These are phyloP conservation scores for Diospyros lotus DNA, from an alignment of 148 eudicot genomes.

Conservation along the genomic window DNA sequence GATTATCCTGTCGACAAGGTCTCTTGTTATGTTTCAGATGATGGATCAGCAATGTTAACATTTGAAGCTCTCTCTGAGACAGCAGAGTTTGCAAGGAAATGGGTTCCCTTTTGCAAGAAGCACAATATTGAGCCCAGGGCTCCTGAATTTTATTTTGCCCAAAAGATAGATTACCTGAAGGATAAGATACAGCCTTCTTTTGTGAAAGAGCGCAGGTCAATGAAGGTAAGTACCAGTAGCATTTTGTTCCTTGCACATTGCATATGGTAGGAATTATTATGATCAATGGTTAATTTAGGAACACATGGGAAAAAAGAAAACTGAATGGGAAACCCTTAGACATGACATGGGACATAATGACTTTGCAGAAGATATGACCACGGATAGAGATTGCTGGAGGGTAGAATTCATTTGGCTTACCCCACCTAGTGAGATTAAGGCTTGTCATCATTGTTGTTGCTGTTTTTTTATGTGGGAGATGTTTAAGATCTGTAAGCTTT, in stretches of 20 bases:
- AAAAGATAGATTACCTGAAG: conserved; percentile 90
- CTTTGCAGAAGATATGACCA: too few species aligned
- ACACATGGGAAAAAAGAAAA: too few species aligned
- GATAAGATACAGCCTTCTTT: conserved; percentile 96
- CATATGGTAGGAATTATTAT: too few species aligned
- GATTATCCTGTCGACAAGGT: conserved; percentile 98
- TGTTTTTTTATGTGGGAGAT: too few species aligned
- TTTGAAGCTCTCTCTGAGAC: conserved; percentile 93
- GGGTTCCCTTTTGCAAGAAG: conserved; percentile 98
- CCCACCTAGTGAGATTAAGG: too few species aligned
- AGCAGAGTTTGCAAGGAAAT: conserved; percentile 89
- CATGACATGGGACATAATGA: too few species aligned
- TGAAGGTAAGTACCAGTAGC: conserved; percentile 58
- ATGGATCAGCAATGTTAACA: conserved; percentile 94
- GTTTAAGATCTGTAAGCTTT: too few species aligned
- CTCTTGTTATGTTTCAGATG: conserved; percentile 95
- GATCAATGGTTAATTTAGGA: too few species aligned
- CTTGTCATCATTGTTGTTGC: too few species aligned
- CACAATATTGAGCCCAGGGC: conserved; percentile 92
- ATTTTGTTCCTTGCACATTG: neutral
- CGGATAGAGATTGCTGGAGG: too few species aligned
- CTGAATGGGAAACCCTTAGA: too few species aligned
- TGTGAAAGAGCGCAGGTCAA: conserved; percentile 93
- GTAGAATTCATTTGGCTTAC: too few species aligned
- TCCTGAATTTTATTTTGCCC: conserved; percentile 90